Base-by-base conservation (phyloP, 2,329 filamentous ascomycete genomes). In the Microcera coccophila region DNA sequence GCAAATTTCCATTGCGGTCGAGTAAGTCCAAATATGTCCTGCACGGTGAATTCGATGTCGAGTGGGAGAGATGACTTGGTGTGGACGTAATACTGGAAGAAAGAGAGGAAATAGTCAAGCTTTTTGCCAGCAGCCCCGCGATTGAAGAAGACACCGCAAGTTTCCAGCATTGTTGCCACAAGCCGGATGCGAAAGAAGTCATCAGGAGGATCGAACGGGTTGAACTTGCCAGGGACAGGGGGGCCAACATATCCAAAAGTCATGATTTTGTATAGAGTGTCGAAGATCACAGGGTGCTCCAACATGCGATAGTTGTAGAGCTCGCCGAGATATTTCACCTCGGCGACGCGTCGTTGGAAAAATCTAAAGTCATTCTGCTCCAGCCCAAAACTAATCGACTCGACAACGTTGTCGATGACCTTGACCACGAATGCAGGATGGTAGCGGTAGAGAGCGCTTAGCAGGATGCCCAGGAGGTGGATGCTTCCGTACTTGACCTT, bases 401-500 rank as follows among this genome's bases (percentile, higher is more conserved):
- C 94, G 14, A 97, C 74, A 5, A 97, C 71, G 50, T 91, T 90
- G 62, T 98, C 93, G 49, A 98, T 88, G 36, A 96, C 83, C n/a
- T 80, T 81, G 43, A 95, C 85, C 15, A 90, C 87, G 59, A 98
- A 98, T 10, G 84, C 82, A 44, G 90, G 87, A 54, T 98, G 93
- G 57, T 97, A 94, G 12, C 90, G 84, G 61, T 94, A 90, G 32
- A 98, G 75, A 2, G 90, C 88, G 47, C 89, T 87, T 29, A 95
- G 79, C 19, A 97, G 80, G 44, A 95, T 91, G 3, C 90, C 90
- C 38, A 98, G 78, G 38, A 97, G 79, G 63, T 97, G 89, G 52
- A 98, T 89, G 60, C 95, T 97, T 59, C 90, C 90, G 67, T 94
- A 98, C 65, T 95, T 96, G 67, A 98, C 89, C 70, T 96, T 97